Base-by-base conservation (phyloP, 176 grass and related monocot genomes). In the Themeda triandra region DNA sequence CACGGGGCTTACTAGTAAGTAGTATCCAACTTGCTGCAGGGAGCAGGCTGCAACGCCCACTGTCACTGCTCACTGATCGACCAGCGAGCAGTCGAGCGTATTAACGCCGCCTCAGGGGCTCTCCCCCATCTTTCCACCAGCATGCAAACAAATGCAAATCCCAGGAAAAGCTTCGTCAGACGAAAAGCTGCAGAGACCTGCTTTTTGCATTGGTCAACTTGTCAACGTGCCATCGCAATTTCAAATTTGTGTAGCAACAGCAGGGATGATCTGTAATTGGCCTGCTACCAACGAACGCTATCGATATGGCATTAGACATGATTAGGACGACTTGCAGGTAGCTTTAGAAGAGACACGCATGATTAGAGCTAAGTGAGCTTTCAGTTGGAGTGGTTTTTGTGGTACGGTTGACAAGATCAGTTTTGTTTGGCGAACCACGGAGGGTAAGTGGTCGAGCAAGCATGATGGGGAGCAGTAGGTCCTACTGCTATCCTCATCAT, bases 331-430 rank as follows among this genome's bases (percentile, higher is more conserved):
- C 40, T 31, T 65, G 45, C 56, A 28, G 36, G 24, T 14, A 73
- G 62, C 44, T 74, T 78, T 45, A 45, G 18, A 35, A 14, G 13
- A 58, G 42, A 44, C 76, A 76, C 5, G 30, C 49, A 64, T 78
- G 76, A 81, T 81, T 53, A 69, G 41, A 66, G 29, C 73, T 76
- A 76, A 33, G 66, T 6, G 3, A 28, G 44, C 69, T 75, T 81
- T 87, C 77, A 24, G 58, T 69, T 54, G 64, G 79, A 36, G 79
- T 54, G 49, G 58, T 21, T 80, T 73, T 60, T 51, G 27, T 53
- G 27, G 69, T 66, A 30, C 32, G 23, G 29, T 66, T 66, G 31
- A 64, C 41, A 49, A 31, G 42, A 80, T 81, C 69, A 66, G 69
- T 74, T 65, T 65, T 40, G 59, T 73, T 53, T 41, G 60, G 45